Evolutionary conservation across 352 stramenopile genomes (phyloP), one percentile per base, ranked within the genome.

Genomic region (Phytopythium mirpurense): DNA sequence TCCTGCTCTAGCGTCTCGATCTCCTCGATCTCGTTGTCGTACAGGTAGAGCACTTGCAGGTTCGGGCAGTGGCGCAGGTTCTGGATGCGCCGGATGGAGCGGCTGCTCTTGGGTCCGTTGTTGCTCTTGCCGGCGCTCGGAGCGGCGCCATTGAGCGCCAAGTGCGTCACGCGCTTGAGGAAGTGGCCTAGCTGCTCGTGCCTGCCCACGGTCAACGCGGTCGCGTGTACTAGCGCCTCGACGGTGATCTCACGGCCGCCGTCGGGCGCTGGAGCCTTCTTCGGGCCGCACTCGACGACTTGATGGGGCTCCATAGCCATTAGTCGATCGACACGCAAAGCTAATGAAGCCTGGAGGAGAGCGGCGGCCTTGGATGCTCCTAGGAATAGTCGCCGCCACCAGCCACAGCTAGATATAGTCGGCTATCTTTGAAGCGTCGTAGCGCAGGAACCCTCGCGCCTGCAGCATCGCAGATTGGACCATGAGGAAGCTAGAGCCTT

Each of bases 41-140:
- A 91, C 41, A 91, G 63, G 52, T 91, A 91, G 2, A 91, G 62
- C 34, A 91, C 78, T 59, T 83, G 78, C 18, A 88, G 58, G 31
- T 80, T 78, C 21, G 78, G 78, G 32, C 78, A 88, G 59, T 72
- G 65, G 23, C 83, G 74, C 52, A 88, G 53, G 34, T 83, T 72
- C 45, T 86, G 70, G 29, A 88, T 86, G 23, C 63, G 63, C 11
- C 57, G 60, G 44, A 86, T 67, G 54, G 24, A 49, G 27, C 29
- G 37, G 19, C 7, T 48, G 27, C 45, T 43, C 16, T 40, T 35
- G 53, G 38, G 37, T 12, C 40, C 29, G 53, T 54, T 61, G 42
- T 29, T 40, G 47, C 21, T 45, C 44, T 74, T 76, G 55, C 73
- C 77, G 36, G 58, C 15, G 19, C n/a, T 19, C 5, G 24, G 9